Conservation (phyloP, 352 stramenopile genomes). For the Globisporangium cystogenes region DNA sequence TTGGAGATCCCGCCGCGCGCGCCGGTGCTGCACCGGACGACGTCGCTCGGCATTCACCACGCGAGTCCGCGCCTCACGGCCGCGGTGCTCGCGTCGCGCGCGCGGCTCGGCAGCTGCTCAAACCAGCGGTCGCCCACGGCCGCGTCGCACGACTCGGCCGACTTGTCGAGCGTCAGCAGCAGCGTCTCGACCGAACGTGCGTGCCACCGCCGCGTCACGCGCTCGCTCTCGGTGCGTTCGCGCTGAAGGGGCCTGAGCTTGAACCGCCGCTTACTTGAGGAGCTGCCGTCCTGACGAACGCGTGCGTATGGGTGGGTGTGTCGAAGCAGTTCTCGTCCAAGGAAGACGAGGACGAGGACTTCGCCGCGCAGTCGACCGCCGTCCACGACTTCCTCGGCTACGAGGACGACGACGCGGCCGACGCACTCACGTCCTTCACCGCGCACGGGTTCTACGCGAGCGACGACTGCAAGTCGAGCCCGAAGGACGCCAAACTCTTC, state of each 20-base stretch:
- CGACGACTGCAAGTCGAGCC: constrained; percentile 6
- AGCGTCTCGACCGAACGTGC: constrained; percentile 48
- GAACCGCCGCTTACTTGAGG: too few relatives aligned
- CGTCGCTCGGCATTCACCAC: constrained; percentile 33
- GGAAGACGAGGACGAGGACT: constrained; percentile 3
- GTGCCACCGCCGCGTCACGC: constrained; percentile 48
- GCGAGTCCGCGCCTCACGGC: constrained; percentile 42
- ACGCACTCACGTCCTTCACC: constrained; percentile 38
- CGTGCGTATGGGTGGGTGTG: too few relatives aligned
- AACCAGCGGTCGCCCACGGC: constrained; percentile 5
- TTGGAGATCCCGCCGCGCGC: constrained; percentile 19
- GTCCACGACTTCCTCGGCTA: constrained; percentile 53
- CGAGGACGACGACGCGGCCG: constrained; percentile 37
- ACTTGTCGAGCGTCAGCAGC: constrained; percentile 50
- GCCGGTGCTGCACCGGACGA: constrained; percentile 34
- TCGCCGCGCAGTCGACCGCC: constrained; percentile 26
- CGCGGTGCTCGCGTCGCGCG: constrained; percentile 38
- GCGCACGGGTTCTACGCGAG: constrained; percentile 27
- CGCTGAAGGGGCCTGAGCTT: too few relatives aligned
- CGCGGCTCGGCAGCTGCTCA: constrained; percentile 22
- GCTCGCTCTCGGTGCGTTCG: constrained; percentile 46
- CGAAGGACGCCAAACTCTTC: constrained; percentile 5
- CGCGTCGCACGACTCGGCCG: constrained; percentile 23
- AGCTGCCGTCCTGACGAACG: background rate
- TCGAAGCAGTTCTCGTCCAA: background rate